phyloP scores from a whole-genome alignment of 371 early-diverging fungal genomes.

The Mortierella sp. region DNA sequence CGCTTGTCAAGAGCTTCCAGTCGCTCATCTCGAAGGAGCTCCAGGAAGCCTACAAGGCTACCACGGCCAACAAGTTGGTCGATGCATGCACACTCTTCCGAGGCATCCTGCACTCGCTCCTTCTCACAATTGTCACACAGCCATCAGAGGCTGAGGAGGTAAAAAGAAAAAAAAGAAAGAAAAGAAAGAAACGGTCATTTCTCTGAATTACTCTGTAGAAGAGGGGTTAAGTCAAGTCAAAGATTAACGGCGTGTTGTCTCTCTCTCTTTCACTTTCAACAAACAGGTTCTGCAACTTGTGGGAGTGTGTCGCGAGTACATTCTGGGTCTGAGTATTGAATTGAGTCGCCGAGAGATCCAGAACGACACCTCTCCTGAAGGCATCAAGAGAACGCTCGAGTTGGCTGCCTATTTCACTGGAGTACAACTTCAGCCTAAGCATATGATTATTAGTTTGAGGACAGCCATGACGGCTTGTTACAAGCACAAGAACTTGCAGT shows the following conservation, averaged over 20 bases:
- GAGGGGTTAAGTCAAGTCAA: no score
- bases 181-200: no score
- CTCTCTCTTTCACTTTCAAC: background rate
- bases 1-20: slow-evolving; percentile 65
- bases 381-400: slow-evolving; percentile 80
- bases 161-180: no score
- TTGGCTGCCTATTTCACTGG: slow-evolving; percentile 95
- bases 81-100: slow-evolving; percentile 82
- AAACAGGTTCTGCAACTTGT: slow-evolving; percentile 74
- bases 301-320: slow-evolving; percentile 88
- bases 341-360: slow-evolving; percentile 72
- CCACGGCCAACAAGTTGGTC: slow-evolving; percentile 79
- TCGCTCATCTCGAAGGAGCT: slow-evolving; percentile 63
- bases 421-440: slow-evolving; percentile 87
- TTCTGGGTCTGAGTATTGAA: slow-evolving; percentile 88
- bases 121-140: slow-evolving; percentile 72
- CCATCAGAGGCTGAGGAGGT: slow-evolving; percentile 77
- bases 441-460: slow-evolving; percentile 83
- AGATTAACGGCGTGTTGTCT: background rate
- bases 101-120: slow-evolving; percentile 74
- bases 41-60: slow-evolving; percentile 82
- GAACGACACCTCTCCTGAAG: slow-evolving; percentile 60
- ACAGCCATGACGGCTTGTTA: slow-evolving; percentile 86
- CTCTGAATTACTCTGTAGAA: no score
- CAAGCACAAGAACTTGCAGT: slow-evolving; percentile 83